Evolutionary conservation across 768 basidiomycete species (phyloP).

Genomic region (Serendipita sp.): DNA sequence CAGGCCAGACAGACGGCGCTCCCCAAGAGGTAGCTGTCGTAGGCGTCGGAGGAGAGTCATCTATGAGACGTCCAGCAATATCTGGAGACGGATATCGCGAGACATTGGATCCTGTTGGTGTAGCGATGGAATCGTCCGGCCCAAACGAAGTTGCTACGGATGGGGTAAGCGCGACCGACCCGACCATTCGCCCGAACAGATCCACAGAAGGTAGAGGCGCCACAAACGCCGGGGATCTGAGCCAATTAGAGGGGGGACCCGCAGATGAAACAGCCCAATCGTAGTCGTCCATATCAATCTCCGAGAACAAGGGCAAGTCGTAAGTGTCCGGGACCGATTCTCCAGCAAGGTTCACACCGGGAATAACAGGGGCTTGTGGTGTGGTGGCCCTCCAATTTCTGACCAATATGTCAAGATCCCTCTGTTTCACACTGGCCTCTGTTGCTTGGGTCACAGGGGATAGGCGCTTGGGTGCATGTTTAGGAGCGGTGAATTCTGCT

Average conservation of each 20-base stretch:
- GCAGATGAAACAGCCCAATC: constrained; percentile 52
- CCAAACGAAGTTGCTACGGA: constrained; percentile 12
- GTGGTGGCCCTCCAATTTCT: constrained; percentile 52
- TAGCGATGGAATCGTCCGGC: constrained; percentile 8
- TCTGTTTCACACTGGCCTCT: constrained; percentile 29
- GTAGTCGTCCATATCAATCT: constrained; percentile 47
- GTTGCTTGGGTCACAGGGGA: constrained; percentile 51
- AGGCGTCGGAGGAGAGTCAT: constrained; percentile 22
- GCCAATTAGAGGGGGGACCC: constrained; percentile 34
- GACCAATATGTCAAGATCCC: constrained; percentile 39
- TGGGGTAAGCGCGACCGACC: constrained; percentile 19
- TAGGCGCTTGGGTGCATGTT: constrained; percentile 15
- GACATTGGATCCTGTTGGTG: constrained; percentile 14
- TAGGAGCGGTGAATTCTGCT: background rate
- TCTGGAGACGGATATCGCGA: constrained; percentile 40
- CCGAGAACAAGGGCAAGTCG: constrained; percentile 18
- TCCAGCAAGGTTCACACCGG: constrained; percentile 31
- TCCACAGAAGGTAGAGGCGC: constrained; percentile 36
- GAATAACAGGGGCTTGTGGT: constrained; percentile 18
- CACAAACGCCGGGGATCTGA: constrained; percentile 23
- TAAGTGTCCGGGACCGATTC: background rate
- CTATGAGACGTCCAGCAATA: constrained; percentile 33
- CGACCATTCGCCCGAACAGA: constrained; percentile 33
- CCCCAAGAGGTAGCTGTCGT: constrained; percentile 22
- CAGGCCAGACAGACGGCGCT: constrained; percentile 10